Conservation (phyloP, 2,329 filamentous ascomycete species). For the Colletotrichum sp. region DNA sequence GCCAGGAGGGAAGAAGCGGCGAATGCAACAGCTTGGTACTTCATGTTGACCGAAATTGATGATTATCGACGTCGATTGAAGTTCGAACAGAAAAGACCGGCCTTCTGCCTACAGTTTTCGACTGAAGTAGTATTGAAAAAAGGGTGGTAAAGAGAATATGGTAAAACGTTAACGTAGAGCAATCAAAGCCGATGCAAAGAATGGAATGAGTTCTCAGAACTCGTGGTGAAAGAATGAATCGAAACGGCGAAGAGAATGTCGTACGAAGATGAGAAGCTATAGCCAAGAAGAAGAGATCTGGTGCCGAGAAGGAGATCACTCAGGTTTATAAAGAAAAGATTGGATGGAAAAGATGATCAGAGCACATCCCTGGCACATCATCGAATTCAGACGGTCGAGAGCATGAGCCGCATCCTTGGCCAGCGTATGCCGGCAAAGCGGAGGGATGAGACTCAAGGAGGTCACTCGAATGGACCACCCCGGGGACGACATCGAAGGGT, state of each 20-base stretch:
- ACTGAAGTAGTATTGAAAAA: neutral
- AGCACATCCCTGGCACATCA: conserved; percentile 5
- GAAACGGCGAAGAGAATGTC: conserved; percentile 17
- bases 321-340: conserved; percentile 14
- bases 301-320: neutral
- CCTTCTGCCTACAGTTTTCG: conserved; percentile 4
- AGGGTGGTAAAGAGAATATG: neutral
- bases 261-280: conserved; percentile 5
- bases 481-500: neutral
- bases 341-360: neutral
- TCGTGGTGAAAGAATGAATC: conserved; percentile 14
- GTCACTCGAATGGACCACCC: neutral
- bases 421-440: neutral
- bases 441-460: neutral
- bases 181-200: conserved; percentile 17
- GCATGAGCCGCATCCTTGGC: neutral
- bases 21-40: conserved; percentile 19
- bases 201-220: conserved; percentile 27
- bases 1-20: conserved; percentile 16
- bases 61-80: neutral
- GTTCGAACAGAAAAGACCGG: conserved; percentile 12
- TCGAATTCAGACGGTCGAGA: conserved; percentile 2
- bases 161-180: neutral
- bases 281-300: neutral
- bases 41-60: conserved; percentile 18